Base-by-base conservation (phyloP, 306 rosid species). In the Gleditsia sinensis region DNA sequence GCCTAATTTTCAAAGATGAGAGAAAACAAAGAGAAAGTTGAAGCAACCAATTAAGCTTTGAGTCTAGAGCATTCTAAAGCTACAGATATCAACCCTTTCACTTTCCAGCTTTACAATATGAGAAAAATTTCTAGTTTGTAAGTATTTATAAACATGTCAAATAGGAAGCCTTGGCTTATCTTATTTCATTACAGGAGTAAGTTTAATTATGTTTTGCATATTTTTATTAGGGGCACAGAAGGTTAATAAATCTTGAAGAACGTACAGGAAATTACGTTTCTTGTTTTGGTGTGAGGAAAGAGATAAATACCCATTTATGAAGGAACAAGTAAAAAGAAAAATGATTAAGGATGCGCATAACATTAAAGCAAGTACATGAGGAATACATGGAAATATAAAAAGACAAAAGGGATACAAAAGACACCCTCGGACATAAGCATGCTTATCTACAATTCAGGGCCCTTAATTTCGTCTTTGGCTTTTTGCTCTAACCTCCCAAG, bases 381-480 rank as follows among this genome's bases (percentile, higher is more conserved):
- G 69, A 77, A 83, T 79, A 77, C 81, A 78, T 36, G 23, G 60
- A 63, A 67, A 48, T 68, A 19, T 2, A 42, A 37, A 13, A 58
- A 50, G 62, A 62, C 5, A 81, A 40, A 59, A 36, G 86, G 83
- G 86, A 74, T 84, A 76, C 78, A 85, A 85, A 83, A 81, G 81
- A 74, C 83, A 83, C 79, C 83, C 90, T 57, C 74, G 83, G 59
- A 84, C 81, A 77, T 13, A 64, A 72, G 27, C 83, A 74, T 66
- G 77, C 74, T 55, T 86, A 91, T 89, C 81, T 86, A 86, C 95
- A 91, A 70, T 81, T 76, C 72, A 74, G 60, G 74, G 83, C 23
- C 86, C 86, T 33, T 10, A 36, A 1, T 36, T 36, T 36, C 9
- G 8, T 11, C 14, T 28, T 14, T 16, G 23, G 14, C 33, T 30